A percentile compares a stretch with the other conserved stretches of the same genome.
These are phyloP conservation scores for Cyclaneusma minus DNA, from an alignment of 2,329 filamentous ascomycete genomes.

Conservation along the genomic window DNA sequence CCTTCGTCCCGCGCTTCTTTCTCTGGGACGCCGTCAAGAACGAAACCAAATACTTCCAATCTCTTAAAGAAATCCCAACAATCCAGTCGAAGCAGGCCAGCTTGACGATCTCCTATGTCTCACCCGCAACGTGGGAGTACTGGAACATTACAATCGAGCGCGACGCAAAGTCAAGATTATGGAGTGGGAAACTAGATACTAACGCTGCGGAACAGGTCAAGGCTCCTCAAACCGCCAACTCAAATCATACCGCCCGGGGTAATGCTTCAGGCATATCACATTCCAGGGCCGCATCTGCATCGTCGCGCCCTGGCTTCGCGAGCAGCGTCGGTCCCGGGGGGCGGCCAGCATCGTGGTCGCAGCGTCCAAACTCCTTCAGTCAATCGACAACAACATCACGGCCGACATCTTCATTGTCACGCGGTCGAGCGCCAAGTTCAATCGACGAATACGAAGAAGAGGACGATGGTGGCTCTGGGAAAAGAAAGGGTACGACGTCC, in stretches of 20 bases:
- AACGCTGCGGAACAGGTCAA: not conserved
- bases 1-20: no score
- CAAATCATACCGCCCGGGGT: constrained; percentile 18
- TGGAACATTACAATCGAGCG: not conserved
- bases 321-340: constrained; percentile 38
- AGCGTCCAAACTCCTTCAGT: constrained; percentile 32
- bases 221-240: constrained; percentile 19
- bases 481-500: constrained; percentile 35
- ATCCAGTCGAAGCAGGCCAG: no score
- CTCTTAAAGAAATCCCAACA: no score
- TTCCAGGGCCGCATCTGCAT: constrained; percentile 24
- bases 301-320: constrained; percentile 33
- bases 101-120: not conserved
- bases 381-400: constrained; percentile 32
- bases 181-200: not conserved
- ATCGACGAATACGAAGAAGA: constrained; percentile 20
- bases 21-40: no score
- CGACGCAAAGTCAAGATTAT: not conserved
- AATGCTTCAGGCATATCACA: constrained; percentile 22
- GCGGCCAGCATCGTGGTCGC: constrained; percentile 27
- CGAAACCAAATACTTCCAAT: no score
- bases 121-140: constrained; percentile 1
- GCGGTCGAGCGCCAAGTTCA: constrained; percentile 25
- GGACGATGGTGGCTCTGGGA: constrained; percentile 20
- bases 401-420: constrained; percentile 21